Base-by-base conservation (phyloP, 2,329 filamentous ascomycete genomes). In the Fusarium dimerum region DNA sequence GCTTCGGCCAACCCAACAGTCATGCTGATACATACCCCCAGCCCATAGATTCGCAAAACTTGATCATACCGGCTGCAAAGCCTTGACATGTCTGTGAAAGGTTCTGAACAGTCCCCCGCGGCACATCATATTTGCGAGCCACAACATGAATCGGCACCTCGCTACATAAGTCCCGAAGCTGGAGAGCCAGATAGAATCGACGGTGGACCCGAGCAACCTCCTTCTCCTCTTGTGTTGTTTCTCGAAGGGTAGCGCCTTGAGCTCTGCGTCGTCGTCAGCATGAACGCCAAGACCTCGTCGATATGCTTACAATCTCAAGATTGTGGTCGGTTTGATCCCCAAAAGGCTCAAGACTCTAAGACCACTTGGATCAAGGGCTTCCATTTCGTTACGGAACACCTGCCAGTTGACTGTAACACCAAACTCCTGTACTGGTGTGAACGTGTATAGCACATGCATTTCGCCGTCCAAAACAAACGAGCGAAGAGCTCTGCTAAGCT, bases 401-500 rank as follows among this genome's bases (percentile, higher is more conserved):
- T 82, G 81, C 89, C 89, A 92, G 61, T 90, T 87, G 51, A 92
- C 79, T 9, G 76, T 73, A 3, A 78, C 71, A 2, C 73, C 74
- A 26, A 76, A 73, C 44, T 81, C 76, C 44, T 89, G 84, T 2
- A 92, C 79, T 0, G 89, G 89, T 0, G 89, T 91, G 57, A 92
- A 91, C 38, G 84, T 85, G 66, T 92, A 92, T 43, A 91, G 79
- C 12, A 90, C 80, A 63, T 92, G 89, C 84, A 92, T 86, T 56
- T 92, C 89, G 5, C 87, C 86, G 64, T 92, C 88, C 82, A 92
- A 86, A 12, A 91, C 89, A 63, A 92, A 92, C 1, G 86, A 86
- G 54, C 81, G 76, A 3, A 92, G 76, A 1, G 88, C 86, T 59
- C 80, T 80, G 51, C 78, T 78, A 44, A 92, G 76, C 68, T 92